phyloP scores from a whole-genome alignment of 139 green algal genomes.

The Pseudopediastrum boryanum region DNA sequence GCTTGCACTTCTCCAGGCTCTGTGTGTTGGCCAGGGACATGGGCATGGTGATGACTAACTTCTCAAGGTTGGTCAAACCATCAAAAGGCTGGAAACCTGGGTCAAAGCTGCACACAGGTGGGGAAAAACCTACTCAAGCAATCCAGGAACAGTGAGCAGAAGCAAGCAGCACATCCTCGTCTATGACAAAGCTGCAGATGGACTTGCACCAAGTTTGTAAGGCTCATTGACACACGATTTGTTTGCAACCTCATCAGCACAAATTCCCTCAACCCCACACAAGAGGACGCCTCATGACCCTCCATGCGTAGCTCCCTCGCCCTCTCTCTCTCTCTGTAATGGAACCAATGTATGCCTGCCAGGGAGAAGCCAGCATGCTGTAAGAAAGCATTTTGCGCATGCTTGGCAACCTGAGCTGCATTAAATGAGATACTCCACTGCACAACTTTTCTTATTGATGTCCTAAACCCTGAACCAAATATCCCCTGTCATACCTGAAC shows the following conservation, averaged over 20 bases:
- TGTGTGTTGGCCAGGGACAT: slow-evolving; percentile 31
- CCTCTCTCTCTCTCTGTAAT: too few relatives aligned
- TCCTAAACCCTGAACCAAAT: not conserved
- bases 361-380: not conserved
- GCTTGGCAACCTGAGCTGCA: not conserved
- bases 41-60: slow-evolving; percentile 34
- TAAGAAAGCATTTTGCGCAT: not conserved
- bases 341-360: too few relatives aligned
- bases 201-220: too few relatives aligned
- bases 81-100: slow-evolving; percentile 14
- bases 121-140: not conserved
- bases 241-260: too few relatives aligned
- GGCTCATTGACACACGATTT: too few relatives aligned
- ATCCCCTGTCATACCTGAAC: not conserved
- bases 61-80: not conserved
- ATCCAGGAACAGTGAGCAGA: not conserved
- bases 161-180: not conserved
- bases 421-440: not conserved
- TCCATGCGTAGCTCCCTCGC: too few relatives aligned
- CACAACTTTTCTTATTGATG: not conserved
- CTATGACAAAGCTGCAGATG: too few relatives aligned
- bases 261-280: too few relatives aligned
- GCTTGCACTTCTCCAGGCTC: slow-evolving; percentile 2
- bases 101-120: slow-evolving; percentile 3
- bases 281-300: too few relatives aligned